Percentiles rank a stretch among this genome's conserved stretches.
These are phyloP conservation scores for Heimioporus sp. DNA, from an alignment of 768 basidiomycete genomes.

Conservation along the genomic window DNA sequence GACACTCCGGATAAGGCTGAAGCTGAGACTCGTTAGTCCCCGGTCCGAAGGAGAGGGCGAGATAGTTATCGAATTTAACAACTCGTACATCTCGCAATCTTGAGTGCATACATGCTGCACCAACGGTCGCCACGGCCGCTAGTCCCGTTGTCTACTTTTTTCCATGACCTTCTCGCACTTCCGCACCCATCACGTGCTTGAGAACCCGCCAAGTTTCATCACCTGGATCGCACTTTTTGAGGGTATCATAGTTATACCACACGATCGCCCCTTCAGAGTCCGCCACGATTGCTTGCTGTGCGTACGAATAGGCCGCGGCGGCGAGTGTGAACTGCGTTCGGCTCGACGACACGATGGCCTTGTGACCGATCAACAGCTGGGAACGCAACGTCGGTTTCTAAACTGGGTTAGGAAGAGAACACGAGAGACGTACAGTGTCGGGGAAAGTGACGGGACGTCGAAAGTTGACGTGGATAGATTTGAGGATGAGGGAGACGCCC, in stretches of 20 bases:
- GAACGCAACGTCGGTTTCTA: neutral
- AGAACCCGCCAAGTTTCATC: slow-evolving; percentile 41
- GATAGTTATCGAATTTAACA: too few species aligned
- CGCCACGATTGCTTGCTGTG: slow-evolving; percentile 61
- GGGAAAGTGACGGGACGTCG: slow-evolving; percentile 73
- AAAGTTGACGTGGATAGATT: slow-evolving; percentile 65
- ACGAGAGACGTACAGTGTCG: slow-evolving; percentile 54
- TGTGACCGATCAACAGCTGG: slow-evolving; percentile 66
- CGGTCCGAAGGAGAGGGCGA: too few species aligned
- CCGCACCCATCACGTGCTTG: slow-evolving; percentile 18
- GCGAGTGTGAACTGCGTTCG: slow-evolving; percentile 48
- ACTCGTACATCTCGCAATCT: too few species aligned
- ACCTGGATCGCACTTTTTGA: slow-evolving; percentile 64
- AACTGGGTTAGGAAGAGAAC: slow-evolving; percentile 1
- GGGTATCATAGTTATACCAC: slow-evolving; percentile 75
- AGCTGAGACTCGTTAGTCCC: too few species aligned
- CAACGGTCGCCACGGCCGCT: too few species aligned
- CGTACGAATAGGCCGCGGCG: slow-evolving; percentile 61
- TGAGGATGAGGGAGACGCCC: slow-evolving; percentile 73
- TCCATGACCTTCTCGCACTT: slow-evolving; percentile 16
- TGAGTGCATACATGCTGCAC: too few species aligned
- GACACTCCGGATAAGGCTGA: neutral
- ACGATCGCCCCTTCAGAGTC: slow-evolving; percentile 63
- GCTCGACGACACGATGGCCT: slow-evolving; percentile 39
- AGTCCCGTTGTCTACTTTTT: neutral